Evolutionary conservation across 2,329 filamentous ascomycete species (phyloP).

Genomic region (Camptophora hylomeconis): DNA sequence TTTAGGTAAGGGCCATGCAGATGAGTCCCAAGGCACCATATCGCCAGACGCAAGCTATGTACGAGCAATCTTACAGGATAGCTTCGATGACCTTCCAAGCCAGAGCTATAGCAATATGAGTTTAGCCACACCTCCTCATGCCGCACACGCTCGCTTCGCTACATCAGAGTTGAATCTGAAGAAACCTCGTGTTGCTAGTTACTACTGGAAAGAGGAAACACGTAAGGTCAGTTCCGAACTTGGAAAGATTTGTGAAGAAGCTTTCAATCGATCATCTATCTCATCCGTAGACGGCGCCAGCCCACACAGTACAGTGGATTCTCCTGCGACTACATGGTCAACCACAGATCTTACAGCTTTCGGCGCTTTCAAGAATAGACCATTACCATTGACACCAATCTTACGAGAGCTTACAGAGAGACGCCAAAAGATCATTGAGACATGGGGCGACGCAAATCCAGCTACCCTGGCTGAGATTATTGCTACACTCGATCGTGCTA

Average conservation of each 20-base stretch:
- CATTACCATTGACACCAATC: constrained; percentile 31
- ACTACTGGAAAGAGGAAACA: constrained; percentile 61
- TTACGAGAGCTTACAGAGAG: constrained; percentile 45
- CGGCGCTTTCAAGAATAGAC: constrained; percentile 23
- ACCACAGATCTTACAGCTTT: constrained; percentile 19
- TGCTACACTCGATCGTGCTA: constrained; percentile 44
- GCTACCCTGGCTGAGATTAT: constrained; percentile 42
- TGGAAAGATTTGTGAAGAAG: constrained; percentile 81
- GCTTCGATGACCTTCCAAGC: constrained; percentile 1
- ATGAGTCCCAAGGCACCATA: too few relatives aligned
- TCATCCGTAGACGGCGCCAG: constrained; percentile 31
- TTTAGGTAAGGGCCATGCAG: constrained; percentile 42
- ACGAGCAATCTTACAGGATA: not conserved
- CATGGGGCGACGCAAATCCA: constrained; percentile 31
- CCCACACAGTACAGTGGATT: constrained; percentile 29
- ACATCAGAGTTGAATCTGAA: constrained; percentile 24
- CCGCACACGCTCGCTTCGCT: constrained; percentile 23
- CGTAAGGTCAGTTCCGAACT: constrained; percentile 74
- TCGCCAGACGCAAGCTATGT: too few relatives aligned
- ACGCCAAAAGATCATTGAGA: constrained; percentile 42
- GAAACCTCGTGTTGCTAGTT: constrained; percentile 29
- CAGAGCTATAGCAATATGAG: constrained; percentile 25
- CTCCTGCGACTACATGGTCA: constrained; percentile 36
- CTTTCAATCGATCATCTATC: constrained; percentile 61
- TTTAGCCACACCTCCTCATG: constrained; percentile 27